Evolutionary conservation across 306 rosid genomes (phyloP).

Genomic region (Dryas alaskensis): DNA sequence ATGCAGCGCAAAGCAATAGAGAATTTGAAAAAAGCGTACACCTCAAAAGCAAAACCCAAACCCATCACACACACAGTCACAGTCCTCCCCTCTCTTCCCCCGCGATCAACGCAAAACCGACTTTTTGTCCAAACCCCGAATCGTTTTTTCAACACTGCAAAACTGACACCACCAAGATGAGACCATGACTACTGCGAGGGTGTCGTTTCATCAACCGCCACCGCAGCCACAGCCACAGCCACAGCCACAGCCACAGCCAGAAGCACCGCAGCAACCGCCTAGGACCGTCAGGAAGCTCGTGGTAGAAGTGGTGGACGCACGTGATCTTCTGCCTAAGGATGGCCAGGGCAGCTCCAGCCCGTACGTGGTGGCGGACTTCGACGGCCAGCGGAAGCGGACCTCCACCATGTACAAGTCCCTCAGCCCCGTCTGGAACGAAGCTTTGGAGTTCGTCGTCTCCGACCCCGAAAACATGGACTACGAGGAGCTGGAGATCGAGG

Average conservation of each 20-base stretch:
- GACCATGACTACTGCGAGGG: slow-evolving; percentile 54
- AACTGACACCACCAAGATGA: slow-evolving; percentile 31
- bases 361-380: slow-evolving; percentile 76
- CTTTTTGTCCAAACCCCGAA: slow-evolving; percentile 5
- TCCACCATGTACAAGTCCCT: slow-evolving; percentile 63
- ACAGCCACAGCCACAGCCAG: slow-evolving; percentile 12
- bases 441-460: slow-evolving; percentile 73
- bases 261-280: slow-evolving; percentile 21
- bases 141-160: neutral
- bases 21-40: neutral
- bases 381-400: slow-evolving; percentile 85
- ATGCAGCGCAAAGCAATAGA: neutral
- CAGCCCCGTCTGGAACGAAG: slow-evolving; percentile 82
- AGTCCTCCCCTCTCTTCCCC: slow-evolving; percentile 10
- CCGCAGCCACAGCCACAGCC: slow-evolving; percentile 24
- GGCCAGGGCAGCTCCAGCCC: slow-evolving; percentile 97
- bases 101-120: slow-evolving; percentile 49
- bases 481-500: slow-evolving; percentile 91
- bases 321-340: slow-evolving; percentile 86
- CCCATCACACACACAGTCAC: neutral
- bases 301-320: slow-evolving; percentile 79
- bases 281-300: slow-evolving; percentile 46
- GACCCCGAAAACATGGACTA: slow-evolving; percentile 77
- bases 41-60: neutral
- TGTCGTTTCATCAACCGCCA: slow-evolving; percentile 14